Base-by-base conservation (phyloP, 2,329 filamentous ascomycete species). In the Paramyrothecium roridum region DNA sequence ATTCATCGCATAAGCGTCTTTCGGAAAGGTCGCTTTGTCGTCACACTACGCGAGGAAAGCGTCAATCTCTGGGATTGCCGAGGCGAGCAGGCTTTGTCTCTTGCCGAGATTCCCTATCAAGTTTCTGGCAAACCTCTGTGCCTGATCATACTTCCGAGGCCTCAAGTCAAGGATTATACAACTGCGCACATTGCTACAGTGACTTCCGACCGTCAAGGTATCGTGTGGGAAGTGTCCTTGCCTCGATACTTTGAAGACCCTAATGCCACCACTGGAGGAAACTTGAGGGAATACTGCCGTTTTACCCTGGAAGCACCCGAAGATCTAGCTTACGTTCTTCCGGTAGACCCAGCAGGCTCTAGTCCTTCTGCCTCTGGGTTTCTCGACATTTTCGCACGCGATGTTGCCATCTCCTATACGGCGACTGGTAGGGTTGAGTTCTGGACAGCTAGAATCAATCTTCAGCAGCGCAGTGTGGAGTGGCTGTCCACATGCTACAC, bases 381-480 rank as follows among this genome's bases (percentile, higher is more conserved):
- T 59, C 80, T 96, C 33, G 92, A 96, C 69, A 84, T 90, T 0
- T 96, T 96, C 69, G 89, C 91, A 12, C 85, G 88, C 43, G 92
- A 96, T 66, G 85, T 96, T 51, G 91, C 91, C 13, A 85, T 96
- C 23, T 95, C 92, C 1, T 96, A 95, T 67, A 93, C 89, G 0
- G 79, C 83, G 21, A 81, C 80, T 11, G 93, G 92, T 1, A 76
- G 87, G 7, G 81, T 96, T 47, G 86, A 89, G 57, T 93, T 93
- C 43, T 96, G 92, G 91, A 92, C 92, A 3, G 90, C 90, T 3
- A 85, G 87, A 54, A 80, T 96, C 37, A 83, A 91, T 62, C 68
- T 76, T 4, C 74, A 80, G 23, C 74, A 77, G n/a, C 72, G 75
- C 10, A 81, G 78, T 43, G 80, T 95, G 10, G 88, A 93, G 59